A percentile compares a stretch with the other conserved stretches of the same genome.
phyloP scores from a whole-genome alignment of 148 eudicot genomes.

The Polygonum maritimum region DNA sequence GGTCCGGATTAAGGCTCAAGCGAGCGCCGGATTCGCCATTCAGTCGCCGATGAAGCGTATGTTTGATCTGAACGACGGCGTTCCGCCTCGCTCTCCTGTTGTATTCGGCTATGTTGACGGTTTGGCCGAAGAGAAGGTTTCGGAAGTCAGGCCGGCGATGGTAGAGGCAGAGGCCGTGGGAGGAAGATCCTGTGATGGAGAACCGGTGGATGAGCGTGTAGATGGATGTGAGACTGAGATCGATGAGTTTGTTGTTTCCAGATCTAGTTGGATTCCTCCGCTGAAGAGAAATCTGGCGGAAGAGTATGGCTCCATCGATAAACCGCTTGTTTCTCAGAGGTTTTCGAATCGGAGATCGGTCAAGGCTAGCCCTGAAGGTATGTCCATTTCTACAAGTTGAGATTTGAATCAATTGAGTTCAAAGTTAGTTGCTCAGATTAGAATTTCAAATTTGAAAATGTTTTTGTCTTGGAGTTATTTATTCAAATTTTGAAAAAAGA shows the following conservation, averaged over 20 bases:
- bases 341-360: slow-evolving; percentile 2
- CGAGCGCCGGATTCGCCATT: slow-evolving; percentile 8
- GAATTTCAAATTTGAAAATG: background rate
- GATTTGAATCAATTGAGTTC: background rate
- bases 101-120: slow-evolving; percentile 7
- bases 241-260: slow-evolving; percentile 2
- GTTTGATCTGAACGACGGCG: background rate
- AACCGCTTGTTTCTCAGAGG: slow-evolving; percentile 9
- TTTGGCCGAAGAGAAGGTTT: background rate
- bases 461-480: background rate
- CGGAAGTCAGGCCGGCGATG: background rate
- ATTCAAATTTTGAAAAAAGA: background rate
- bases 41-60: slow-evolving; percentile 4
- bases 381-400: background rate
- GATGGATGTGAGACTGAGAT: background rate
- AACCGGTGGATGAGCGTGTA: background rate
- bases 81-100: background rate
- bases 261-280: slow-evolving; percentile 8
- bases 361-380: slow-evolving; percentile 49
- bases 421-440: background rate
- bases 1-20: background rate
- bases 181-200: background rate
- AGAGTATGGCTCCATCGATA: background rate
- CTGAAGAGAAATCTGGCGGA: background rate
- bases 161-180: background rate